phyloP scores from a whole-genome alignment of 495 filamentous ascomycete genomes.

The Lepidopterella palustris region DNA sequence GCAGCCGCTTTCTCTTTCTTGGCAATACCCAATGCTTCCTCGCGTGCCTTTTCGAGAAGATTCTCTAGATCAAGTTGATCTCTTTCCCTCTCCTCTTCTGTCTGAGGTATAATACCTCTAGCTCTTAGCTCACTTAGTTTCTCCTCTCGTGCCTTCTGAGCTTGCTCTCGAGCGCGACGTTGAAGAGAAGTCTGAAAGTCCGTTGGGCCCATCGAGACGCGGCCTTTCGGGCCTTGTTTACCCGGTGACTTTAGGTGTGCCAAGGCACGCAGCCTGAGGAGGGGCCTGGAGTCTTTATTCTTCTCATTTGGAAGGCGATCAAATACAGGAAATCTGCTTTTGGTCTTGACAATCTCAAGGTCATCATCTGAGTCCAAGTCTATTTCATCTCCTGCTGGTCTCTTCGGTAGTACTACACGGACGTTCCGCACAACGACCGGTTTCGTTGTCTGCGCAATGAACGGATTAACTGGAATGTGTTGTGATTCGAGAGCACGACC shows the following conservation, averaged over 20 bases:
- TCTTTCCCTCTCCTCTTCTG: conserved; percentile 73
- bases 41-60: conserved; percentile 73
- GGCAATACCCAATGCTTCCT: conserved; percentile 73
- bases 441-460: conserved; percentile 42
- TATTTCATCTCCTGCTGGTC: background rate
- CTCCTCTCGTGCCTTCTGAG: conserved; percentile 67
- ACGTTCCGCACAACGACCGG: conserved; percentile 9
- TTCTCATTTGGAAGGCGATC: conserved; percentile 57
- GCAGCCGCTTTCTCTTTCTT: conserved; percentile 65
- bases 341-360: conserved; percentile 50
- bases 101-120: conserved; percentile 77
- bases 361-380: conserved; percentile 59
- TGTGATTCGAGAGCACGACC: conserved; percentile 26
- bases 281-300: conserved; percentile 54
- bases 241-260: conserved; percentile 65
- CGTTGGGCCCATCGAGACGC: conserved; percentile 53
- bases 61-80: conserved; percentile 80
- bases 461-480: conserved; percentile 23
- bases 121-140: conserved; percentile 68
- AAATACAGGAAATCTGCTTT: conserved; percentile 53
- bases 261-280: conserved; percentile 62
- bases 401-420: conserved; percentile 4
- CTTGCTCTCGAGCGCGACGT: conserved; percentile 70
- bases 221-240: conserved; percentile 42
- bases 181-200: conserved; percentile 64